Conservation (phyloP, 148 eudicot genomes). For the Amaranthus cruentus region DNA sequence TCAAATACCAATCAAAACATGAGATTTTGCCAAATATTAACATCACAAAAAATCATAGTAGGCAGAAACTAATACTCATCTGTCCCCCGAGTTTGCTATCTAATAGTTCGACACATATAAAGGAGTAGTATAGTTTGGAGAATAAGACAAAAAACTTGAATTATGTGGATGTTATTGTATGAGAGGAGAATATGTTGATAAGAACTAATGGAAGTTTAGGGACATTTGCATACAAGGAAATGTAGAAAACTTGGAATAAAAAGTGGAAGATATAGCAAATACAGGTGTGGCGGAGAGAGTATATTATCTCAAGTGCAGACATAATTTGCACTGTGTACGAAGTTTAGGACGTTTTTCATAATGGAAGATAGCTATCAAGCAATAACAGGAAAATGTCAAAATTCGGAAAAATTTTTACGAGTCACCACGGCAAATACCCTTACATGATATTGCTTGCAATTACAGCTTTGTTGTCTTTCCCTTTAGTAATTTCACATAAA, state of each 20-base stretch:
- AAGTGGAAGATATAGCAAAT: too few species aligned
- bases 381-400: neutral
- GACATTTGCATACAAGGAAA: too few species aligned
- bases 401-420: neutral
- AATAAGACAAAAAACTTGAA: too few species aligned
- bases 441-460: slow-evolving; percentile 99
- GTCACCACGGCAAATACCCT: slow-evolving; percentile 18
- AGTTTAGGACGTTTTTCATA: neutral
- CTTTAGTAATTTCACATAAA: slow-evolving; percentile 92
- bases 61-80: neutral
- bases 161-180: too few species aligned
- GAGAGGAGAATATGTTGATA: too few species aligned
- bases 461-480: slow-evolving; percentile 99
- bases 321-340: neutral
- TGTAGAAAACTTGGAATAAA: too few species aligned
- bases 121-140: too few species aligned
- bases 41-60: neutral
- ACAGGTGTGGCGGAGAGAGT: too few species aligned
- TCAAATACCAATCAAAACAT: slow-evolving; percentile 2
- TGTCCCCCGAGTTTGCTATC: neutral
- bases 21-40: neutral
- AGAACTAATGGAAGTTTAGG: too few species aligned
- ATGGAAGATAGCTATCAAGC: neutral
- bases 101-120: too few species aligned
- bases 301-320: neutral